These are phyloP conservation scores for Achaetomium macrosporum DNA, from an alignment of 2,329 filamentous ascomycete species.

Conservation along the genomic window DNA sequence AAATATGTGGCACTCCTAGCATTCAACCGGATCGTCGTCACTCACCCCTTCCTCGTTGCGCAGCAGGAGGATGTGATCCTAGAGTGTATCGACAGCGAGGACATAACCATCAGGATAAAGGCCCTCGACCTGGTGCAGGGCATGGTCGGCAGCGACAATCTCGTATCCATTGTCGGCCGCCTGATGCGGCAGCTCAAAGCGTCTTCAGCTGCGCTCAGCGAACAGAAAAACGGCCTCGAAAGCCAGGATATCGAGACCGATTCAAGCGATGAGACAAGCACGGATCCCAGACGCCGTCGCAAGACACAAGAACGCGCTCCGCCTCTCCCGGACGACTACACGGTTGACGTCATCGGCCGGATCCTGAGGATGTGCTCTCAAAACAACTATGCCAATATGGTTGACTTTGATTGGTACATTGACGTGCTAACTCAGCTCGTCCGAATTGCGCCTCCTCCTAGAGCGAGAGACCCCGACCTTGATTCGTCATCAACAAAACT, in stretches of 20 bases:
- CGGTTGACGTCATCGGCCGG: conserved; percentile 70
- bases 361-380: conserved; percentile 86
- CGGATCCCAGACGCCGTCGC: conserved; percentile 36
- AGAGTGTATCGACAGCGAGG: conserved; percentile 89
- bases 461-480: conserved; percentile 34
- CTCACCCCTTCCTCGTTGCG: conserved; percentile 81
- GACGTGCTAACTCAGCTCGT: conserved; percentile 83
- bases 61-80: conserved; percentile 95
- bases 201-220: conserved; percentile 45
- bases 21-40: conserved; percentile 88
- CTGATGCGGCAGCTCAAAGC: conserved; percentile 80
- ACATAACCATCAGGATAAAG: conserved; percentile 92
- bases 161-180: conserved; percentile 77
- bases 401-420: conserved; percentile 97
- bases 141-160: conserved; percentile 85
- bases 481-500: conserved; percentile 29
- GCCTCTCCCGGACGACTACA: conserved; percentile 79
- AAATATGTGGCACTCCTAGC: conserved; percentile 96
- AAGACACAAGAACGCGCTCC: conserved; percentile 40
- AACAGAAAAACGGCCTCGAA: conserved; percentile 37
- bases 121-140: conserved; percentile 86
- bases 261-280: conserved; percentile 42
- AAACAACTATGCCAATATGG: conserved; percentile 78
- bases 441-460: conserved; percentile 55
- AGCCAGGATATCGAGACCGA: conserved; percentile 40